These are phyloP conservation scores for Withania somnifera DNA, from an alignment of 305 asterid genomes.

Conservation along the genomic window DNA sequence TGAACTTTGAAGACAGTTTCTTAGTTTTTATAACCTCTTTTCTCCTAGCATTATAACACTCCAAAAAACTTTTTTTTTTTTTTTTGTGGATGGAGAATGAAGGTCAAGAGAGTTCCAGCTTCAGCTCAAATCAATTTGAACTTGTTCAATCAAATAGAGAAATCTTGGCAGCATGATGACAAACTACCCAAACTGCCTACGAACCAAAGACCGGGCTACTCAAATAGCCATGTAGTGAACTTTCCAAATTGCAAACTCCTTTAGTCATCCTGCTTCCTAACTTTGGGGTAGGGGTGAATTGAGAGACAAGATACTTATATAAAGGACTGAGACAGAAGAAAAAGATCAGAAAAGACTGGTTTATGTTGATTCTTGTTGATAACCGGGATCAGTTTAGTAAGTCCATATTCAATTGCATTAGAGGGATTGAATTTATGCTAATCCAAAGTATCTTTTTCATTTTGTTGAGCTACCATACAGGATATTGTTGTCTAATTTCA, in stretches of 20 bases:
- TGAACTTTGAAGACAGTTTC: not conserved
- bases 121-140: not conserved
- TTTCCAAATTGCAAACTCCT: not conserved
- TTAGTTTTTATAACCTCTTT: not conserved
- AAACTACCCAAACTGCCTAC: not conserved
- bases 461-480: not conserved
- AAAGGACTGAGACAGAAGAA: not conserved
- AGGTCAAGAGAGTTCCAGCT: not conserved
- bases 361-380: not conserved
- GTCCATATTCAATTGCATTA: too few species aligned
- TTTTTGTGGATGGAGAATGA: not conserved
- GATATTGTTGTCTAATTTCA: not conserved
- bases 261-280: not conserved
- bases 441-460: not conserved
- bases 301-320: not conserved
- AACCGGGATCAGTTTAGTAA: not conserved
- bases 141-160: not conserved
- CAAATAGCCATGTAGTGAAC: not conserved
- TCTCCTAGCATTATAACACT: not conserved
- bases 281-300: not conserved
- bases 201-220: not conserved
- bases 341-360: not conserved
- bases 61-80: not conserved
- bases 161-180: not conserved
- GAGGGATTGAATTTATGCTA: too few species aligned